A percentile compares a stretch with the other conserved stretches of the same genome.
Conservation (phyloP, 192 early-diverging fungal species). For the Entomortierella chlamydospora region DNA sequence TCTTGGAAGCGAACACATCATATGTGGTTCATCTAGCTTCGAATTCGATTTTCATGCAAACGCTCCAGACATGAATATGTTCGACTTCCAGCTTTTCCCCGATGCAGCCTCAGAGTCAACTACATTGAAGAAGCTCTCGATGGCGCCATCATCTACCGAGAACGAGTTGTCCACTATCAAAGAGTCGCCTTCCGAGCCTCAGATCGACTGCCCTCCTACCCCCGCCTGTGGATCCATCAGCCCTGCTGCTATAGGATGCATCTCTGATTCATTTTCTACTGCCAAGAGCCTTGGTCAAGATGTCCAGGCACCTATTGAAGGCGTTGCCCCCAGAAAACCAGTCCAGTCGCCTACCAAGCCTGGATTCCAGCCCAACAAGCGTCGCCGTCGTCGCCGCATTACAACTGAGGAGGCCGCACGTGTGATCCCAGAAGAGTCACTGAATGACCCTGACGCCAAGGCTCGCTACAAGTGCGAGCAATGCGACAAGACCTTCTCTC, state of each 20-base stretch:
- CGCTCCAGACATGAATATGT: conserved; percentile 1
- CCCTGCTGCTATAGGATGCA: background rate
- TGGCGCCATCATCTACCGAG: background rate
- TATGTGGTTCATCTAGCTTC: conserved; percentile 5
- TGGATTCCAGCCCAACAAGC: conserved; percentile 37
- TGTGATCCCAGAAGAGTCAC: conserved; percentile 18
- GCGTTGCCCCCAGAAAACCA: conserved; percentile 42
- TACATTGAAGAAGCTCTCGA: conserved; percentile 17
- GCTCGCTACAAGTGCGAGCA: conserved; percentile 41
- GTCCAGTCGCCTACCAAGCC: conserved; percentile 48
- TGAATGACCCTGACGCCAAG: conserved; percentile 22
- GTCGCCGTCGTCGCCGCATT: conserved; percentile 39
- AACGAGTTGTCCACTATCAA: background rate
- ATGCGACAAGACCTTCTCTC: conserved; percentile 68
- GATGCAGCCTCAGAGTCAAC: conserved; percentile 19
- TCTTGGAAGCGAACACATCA: background rate
- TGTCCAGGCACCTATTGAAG: conserved; percentile 9
- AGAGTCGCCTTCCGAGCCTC: conserved; percentile 15
- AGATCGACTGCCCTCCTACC: background rate
- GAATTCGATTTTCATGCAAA: conserved; percentile 16
- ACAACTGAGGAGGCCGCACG: conserved; percentile 44
- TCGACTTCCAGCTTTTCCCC: conserved; percentile 43
- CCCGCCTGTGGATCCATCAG: conserved; percentile 1
- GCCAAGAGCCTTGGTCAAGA: conserved; percentile 41
- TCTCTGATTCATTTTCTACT: conserved; percentile 15